Evolutionary conservation across 2,329 filamentous ascomycete genomes (phyloP).

Genomic region (Lizonia empirigonia): DNA sequence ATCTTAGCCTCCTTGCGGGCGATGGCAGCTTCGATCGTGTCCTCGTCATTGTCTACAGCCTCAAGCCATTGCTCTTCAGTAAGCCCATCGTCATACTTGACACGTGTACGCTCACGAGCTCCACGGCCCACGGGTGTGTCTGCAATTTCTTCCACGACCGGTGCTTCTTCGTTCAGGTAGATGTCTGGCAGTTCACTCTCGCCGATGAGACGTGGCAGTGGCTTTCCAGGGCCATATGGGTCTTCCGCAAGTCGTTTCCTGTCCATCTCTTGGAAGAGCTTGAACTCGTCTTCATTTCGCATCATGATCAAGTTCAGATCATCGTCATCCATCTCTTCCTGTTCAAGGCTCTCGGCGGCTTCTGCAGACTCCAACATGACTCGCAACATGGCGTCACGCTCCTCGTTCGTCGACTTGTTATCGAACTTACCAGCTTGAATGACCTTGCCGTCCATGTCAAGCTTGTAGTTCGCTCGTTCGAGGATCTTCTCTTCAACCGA

Average conservation of each 20-base stretch:
- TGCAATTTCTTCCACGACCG: slow-evolving; percentile 77
- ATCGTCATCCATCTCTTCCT: slow-evolving; percentile 98
- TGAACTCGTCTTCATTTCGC: slow-evolving; percentile 79
- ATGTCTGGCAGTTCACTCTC: slow-evolving; percentile 93
- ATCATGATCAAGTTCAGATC: slow-evolving; percentile 95
- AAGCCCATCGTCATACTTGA: slow-evolving; percentile 94
- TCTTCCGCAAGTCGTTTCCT: slow-evolving; percentile 70
- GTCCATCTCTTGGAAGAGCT: slow-evolving; percentile 81
- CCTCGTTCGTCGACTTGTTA: slow-evolving; percentile 98
- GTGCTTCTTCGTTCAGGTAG: slow-evolving; percentile 85
- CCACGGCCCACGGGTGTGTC: slow-evolving; percentile 79
- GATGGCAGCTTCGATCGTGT: slow-evolving; percentile 89
- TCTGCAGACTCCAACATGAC: slow-evolving; percentile 86
- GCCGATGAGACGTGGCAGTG: slow-evolving; percentile 77
- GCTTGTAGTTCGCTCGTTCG: slow-evolving; percentile 94
- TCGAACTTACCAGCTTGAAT: slow-evolving; percentile 99
- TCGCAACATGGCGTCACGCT: slow-evolving; percentile 94
- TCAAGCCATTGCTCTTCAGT: slow-evolving; percentile 99
- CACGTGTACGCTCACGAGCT: slow-evolving; percentile 90
- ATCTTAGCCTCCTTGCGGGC: slow-evolving; percentile 86
- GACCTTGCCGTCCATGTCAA: slow-evolving; percentile 99
- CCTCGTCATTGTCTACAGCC: slow-evolving; percentile 95
- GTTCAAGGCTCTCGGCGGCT: slow-evolving; percentile 72
- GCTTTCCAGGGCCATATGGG: slow-evolving; percentile 74
- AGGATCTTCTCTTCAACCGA: slow-evolving; percentile 99